These are phyloP conservation scores for Fusarium tupiense DNA, from an alignment of 2,329 filamentous ascomycete species.

Conservation along the genomic window DNA sequence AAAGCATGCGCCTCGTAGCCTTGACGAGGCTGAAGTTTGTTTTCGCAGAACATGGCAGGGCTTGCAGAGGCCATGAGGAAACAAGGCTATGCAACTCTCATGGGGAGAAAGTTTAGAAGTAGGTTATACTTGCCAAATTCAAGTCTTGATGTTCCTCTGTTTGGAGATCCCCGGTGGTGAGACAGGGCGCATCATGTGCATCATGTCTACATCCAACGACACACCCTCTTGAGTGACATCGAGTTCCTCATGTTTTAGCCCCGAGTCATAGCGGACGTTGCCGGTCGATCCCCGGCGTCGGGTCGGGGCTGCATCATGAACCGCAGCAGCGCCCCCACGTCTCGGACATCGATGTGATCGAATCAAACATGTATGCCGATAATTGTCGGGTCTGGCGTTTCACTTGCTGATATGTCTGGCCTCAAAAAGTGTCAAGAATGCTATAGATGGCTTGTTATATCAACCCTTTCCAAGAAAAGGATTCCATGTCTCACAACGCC, in stretches of 20 bases:
- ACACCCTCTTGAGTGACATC: neutral
- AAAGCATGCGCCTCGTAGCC: neutral
- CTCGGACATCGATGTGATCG: neutral
- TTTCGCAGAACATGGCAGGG: neutral
- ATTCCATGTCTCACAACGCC: slow-evolving; percentile 28
- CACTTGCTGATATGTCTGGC: neutral
- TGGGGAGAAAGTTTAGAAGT: neutral
- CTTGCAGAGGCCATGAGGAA: neutral
- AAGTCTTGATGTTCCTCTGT: neutral
- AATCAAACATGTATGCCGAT: neutral
- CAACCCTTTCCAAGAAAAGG: slow-evolving; percentile 1
- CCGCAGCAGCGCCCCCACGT: neutral
- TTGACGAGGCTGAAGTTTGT: neutral
- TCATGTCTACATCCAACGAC: neutral
- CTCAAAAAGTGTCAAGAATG: neutral
- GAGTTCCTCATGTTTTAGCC: slow-evolving; percentile 6
- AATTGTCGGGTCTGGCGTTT: slow-evolving; percentile 10
- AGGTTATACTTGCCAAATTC: neutral
- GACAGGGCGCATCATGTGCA: neutral
- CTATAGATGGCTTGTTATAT: slow-evolving; percentile 1
- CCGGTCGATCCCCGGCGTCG: slow-evolving; percentile 22
- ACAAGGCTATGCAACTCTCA: neutral
- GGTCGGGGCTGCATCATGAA: neutral
- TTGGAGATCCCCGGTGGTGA: neutral
- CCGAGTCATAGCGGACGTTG: slow-evolving; percentile 14